Base-by-base conservation (phyloP, 2,329 filamentous ascomycete genomes). In the Amphichorda felina region DNA sequence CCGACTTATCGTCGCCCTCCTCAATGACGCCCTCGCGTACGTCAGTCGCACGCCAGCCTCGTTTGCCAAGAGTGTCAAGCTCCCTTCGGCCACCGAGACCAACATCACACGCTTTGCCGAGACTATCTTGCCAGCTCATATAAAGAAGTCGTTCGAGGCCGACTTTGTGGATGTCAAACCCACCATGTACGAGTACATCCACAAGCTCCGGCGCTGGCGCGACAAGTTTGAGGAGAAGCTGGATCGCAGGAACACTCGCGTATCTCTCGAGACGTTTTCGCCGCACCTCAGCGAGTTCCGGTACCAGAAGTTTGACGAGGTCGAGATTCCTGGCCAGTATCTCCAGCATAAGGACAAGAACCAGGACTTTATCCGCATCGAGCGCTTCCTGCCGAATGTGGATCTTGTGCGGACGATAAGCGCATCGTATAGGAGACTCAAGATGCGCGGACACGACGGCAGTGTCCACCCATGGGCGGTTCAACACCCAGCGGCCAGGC, bases 141-240 rank as follows among this genome's bases (percentile, higher is more conserved):
- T 98, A 49, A 82, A 93, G 52, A 89, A 88, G 53, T 87, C 88
- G 0, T 99, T 99, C 46, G 91, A 98, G 57, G 79, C 79, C n/a
- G 91, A 99, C 59, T 98, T 99, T 57, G 91, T 98, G 11, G 68
- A 75, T 37, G 83, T 88, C 53, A 95, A 94, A 59, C 93, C 91
- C 3, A 96, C 88, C 2, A 95, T 98, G 87, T 82, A 83, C 53
- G 88, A 95, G 55, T 99, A 99, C 63, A 96, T 98, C 42, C 86
- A 94, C 57, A 96, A 95, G 57, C 68, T 98, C 35, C 82, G 91
- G 31, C 82, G 79, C 46, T 99, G 91, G 91, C 78, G 93, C 36
- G 91, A 95, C 60, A 91, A 94, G 55, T 95, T 98, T 47, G 91
- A 96, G 55, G 88, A 96, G 64, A 94, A 94, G 57, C 76, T 98